Base-by-base conservation (phyloP, 1,284 basidiomycete species). In the Boletus semigastroideus region DNA sequence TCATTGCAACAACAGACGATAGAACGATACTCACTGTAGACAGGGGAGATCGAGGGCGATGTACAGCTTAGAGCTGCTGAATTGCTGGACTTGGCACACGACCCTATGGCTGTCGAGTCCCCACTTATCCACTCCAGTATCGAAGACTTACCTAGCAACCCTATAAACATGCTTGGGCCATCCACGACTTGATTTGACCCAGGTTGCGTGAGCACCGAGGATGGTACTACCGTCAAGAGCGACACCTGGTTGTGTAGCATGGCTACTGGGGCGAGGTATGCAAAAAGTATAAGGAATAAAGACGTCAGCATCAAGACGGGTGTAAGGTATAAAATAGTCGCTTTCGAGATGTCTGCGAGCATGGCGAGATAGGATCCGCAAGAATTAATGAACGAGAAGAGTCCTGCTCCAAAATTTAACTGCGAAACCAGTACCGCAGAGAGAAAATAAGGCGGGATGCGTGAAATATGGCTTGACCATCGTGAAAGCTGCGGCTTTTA, bases 91-190 rank as follows among this genome's bases (percentile, higher is more conserved):
- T 80, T 77, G n/a, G 79, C 71, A 61, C 88, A 91, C 13, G 88
- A 90, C 13, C 88, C 88, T 90, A 45, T 14, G 20, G 20, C 42
- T 43, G 41, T 42, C 59, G 42, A 59, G 43, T 40, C 22, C 31
- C n/a, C 4, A 13, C 34, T 34, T 13, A 31, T 46, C 37, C 25
- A 42, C 16, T 13, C 11, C 8, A 30, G 17, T 19, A 19, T 45
- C 30, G 13, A 16, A 47, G 8, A 70, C 75, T 22, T 67, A 83
- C 87, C 87, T 43, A 90, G 69, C 19, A 80, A 67, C 30, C 87
- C 88, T 43, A 90, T 66, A 60, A 84, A 82, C 28, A 88, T 66
- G 48, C 78, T 86, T 4, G 87, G 85, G 4, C 89, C 88, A 66
- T 90, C 87, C n/a, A 84, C 71, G 11, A 59, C 68, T 44, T 72